phyloP scores from a whole-genome alignment of 495 filamentous ascomycete genomes.

The Aspergillus affinis region DNA sequence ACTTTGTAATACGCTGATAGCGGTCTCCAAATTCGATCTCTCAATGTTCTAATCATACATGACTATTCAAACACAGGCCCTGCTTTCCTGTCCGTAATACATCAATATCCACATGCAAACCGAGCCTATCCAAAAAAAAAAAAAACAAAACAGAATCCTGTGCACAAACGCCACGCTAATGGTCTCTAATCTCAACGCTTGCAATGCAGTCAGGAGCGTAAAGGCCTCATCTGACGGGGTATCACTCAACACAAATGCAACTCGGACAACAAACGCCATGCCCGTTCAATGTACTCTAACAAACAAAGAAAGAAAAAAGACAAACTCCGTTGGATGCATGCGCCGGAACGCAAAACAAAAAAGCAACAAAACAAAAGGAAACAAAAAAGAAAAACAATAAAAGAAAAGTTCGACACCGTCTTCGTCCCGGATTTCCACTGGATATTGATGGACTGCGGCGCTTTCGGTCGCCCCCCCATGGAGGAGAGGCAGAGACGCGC shows the following conservation, averaged over 20 bases:
- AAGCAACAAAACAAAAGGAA: not conserved
- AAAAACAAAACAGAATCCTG: not conserved
- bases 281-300: not conserved
- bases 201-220: constrained; percentile 21
- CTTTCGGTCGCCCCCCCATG: too few relatives aligned
- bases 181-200: not conserved
- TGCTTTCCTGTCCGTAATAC: too few relatives aligned
- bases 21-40: too few relatives aligned
- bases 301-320: not conserved
- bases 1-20: too few relatives aligned
- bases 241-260: constrained; percentile 16
- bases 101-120: not conserved
- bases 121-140: not conserved
- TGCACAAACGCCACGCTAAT: not conserved
- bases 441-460: too few relatives aligned
- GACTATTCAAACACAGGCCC: not conserved
- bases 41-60: not conserved
- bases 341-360: constrained; percentile 13
- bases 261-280: constrained; percentile 11
- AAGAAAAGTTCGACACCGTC: not conserved
- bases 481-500: not conserved
- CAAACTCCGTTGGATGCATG: not conserved
- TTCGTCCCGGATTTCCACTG: too few relatives aligned
- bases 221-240: constrained; percentile 27
- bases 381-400: not conserved